Evolutionary conservation across 495 filamentous ascomycete genomes (phyloP), one percentile per base, ranked within the genome.

Genomic region (Hyaloscypha finlandica): DNA sequence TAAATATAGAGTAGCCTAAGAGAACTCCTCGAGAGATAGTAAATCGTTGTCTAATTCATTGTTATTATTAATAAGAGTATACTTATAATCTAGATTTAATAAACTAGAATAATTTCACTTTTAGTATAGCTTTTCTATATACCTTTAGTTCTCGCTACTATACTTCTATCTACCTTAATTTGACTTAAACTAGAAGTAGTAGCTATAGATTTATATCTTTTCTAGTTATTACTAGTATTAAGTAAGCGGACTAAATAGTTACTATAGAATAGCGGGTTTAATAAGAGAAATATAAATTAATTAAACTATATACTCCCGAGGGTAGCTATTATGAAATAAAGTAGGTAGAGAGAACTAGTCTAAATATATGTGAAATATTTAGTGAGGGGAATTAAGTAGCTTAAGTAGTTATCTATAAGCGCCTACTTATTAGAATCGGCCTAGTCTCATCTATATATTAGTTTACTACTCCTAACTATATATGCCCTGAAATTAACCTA

Each of bases 361-460:
- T 66, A 55, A 70, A 63, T 16, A 66, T 66, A 33, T 70, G 3
- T 8, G 3, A 12, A 29, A 60, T 67, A 16, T 61, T 60, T 59
- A 64, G 64, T 39, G 54, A 70, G 54, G 45, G 64, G 68, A 70
- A 70, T 67, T 64, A 53, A 70, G 60, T 63, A 53, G 64, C 59
- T 67, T 70, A 67, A 70, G 64, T 65, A 30, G 37, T 54, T 39
- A 70, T 29, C 1, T 19, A 31, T 60, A 22, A 60, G 58, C 31
- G 22, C n/a, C 22, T 60, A 8, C 33, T 42, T 60, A 22, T 60
- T 19, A 20, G 58, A 8, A 60, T 60, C 11, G 31, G 22, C 31
- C 22, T 42, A 22, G 30, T 42, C 30, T 58, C 22, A 19, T 58
- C 6, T 20, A 20, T 25, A 42, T 29, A 2, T 29, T 8, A 60